Percentiles rank a stretch among this genome's conserved stretches.
Conservation (phyloP, 1,284 basidiomycete species). For the Puccinia brachypodii region DNA sequence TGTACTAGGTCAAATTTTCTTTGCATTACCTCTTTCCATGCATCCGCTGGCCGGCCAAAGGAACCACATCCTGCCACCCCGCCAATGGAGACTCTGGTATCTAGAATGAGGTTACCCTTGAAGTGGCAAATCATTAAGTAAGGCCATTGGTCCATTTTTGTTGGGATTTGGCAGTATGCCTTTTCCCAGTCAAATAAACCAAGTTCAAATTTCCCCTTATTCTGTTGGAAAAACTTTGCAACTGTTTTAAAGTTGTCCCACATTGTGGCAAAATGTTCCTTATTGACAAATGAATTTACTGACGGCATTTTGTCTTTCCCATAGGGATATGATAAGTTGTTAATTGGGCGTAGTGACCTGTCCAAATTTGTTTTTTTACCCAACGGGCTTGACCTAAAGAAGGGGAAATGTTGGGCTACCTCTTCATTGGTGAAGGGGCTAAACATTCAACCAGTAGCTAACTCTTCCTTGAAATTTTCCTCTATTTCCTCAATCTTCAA, state of each 20-base stretch:
- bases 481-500: too few species aligned
- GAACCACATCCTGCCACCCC: slow-evolving; percentile 1
- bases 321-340: neutral
- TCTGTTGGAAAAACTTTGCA: neutral
- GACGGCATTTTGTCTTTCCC: neutral
- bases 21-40: neutral
- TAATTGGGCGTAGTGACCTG: neutral
- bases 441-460: too few species aligned
- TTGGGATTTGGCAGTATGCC: slow-evolving; percentile 20
- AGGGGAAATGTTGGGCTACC: neutral
- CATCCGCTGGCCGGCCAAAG: neutral
- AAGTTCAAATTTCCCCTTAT: neutral
- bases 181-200: slow-evolving; percentile 24
- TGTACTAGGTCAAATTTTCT: neutral
- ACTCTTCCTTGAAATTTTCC: too few species aligned
- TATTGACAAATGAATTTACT: slow-evolving; percentile 6
- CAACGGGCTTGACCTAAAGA: neutral
- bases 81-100: neutral
- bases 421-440: neutral
- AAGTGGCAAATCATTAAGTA: neutral
- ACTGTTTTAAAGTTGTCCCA: neutral
- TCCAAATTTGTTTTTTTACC: neutral
- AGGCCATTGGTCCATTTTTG: neutral
- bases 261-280: neutral
- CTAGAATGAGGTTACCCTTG: neutral